A percentile compares a stretch with the other conserved stretches of the same genome.
Conservation (phyloP, 768 basidiomycete species). For the Lanmaoa pseudosensibilis region DNA sequence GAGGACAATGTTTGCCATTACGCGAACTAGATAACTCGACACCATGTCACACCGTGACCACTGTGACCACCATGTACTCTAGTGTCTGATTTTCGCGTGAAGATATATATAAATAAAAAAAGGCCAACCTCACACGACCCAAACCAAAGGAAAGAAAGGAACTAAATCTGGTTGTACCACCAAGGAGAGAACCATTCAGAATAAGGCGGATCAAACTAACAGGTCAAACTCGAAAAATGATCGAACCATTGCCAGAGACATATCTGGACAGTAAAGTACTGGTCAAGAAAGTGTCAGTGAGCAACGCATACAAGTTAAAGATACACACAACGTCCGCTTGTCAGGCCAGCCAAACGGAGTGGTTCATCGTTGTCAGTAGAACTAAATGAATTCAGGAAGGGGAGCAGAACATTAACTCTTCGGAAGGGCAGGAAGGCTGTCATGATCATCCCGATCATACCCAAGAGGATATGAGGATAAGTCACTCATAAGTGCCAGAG, state of each 20-base stretch:
- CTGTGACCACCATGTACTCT: conserved; percentile 10
- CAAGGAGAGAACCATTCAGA: conserved; percentile 1
- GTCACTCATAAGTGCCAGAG: conserved; percentile 79
- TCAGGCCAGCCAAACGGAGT: conserved; percentile 31
- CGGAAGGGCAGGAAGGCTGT: conserved; percentile 22
- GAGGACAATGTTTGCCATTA: conserved; percentile 19
- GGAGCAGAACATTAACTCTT: conserved; percentile 23
- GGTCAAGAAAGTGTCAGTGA: conserved; percentile 17
- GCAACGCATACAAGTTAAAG: conserved; percentile 27
- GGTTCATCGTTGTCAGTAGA: conserved; percentile 10
- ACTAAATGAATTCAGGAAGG: conserved; percentile 1
- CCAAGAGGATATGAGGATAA: conserved; percentile 80
- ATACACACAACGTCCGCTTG: conserved; percentile 29
- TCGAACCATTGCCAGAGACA: conserved; percentile 3
- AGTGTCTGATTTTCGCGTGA: not conserved
- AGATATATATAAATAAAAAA: conserved; percentile 20
- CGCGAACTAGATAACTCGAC: conserved; percentile 22
- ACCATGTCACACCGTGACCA: conserved; percentile 26
- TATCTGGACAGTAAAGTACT: conserved; percentile 6
- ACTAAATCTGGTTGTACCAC: conserved; percentile 1
- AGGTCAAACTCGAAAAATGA: conserved; percentile 2
- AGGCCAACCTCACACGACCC: conserved; percentile 12
- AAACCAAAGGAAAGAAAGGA: conserved; percentile 7
- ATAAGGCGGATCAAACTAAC: conserved; percentile 3
- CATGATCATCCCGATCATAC: conserved; percentile 51